These are phyloP conservation scores for Staphylotrichum tortipilum DNA, from an alignment of 495 filamentous ascomycete species.

Conservation along the genomic window DNA sequence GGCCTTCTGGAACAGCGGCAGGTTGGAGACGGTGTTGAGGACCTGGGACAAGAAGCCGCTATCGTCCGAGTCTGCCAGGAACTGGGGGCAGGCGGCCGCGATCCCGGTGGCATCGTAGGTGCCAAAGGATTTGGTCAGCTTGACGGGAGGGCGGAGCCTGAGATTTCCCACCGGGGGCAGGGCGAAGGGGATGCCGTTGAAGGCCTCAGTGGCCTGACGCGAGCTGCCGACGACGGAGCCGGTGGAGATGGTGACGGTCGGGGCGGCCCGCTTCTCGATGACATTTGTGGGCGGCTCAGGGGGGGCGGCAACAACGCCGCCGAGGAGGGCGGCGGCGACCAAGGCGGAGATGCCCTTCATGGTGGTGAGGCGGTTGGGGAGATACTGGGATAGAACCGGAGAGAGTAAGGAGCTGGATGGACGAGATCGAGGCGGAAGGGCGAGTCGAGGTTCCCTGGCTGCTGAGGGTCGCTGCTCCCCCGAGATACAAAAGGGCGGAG, in stretches of 20 bases:
- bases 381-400: not conserved
- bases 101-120: slow-evolving; percentile 42
- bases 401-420: not conserved
- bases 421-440: too few relatives aligned
- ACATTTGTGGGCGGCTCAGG: slow-evolving; percentile 25
- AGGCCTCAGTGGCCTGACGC: slow-evolving; percentile 31
- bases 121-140: slow-evolving; percentile 35
- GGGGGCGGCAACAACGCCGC: slow-evolving; percentile 21
- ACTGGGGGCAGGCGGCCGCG: slow-evolving; percentile 49
- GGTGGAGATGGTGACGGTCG: slow-evolving; percentile 38
- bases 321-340: slow-evolving; percentile 17
- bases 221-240: slow-evolving; percentile 44
- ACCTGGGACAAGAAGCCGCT: slow-evolving; percentile 37
- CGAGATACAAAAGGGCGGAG: not conserved
- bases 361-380: slow-evolving; percentile 4
- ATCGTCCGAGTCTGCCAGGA: slow-evolving; percentile 37
- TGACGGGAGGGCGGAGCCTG: slow-evolving; percentile 37
- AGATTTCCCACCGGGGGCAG: slow-evolving; percentile 34
- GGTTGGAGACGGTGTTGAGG: slow-evolving; percentile 43
- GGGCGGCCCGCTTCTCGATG: slow-evolving; percentile 32
- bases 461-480: not conserved
- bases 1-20: slow-evolving; percentile 49
- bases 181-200: slow-evolving; percentile 43
- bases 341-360: slow-evolving; percentile 24
- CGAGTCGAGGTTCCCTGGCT: slow-evolving; percentile 1